Base-by-base conservation (phyloP, 306 rosid species). In the Dalbergia cochinchinensis region DNA sequence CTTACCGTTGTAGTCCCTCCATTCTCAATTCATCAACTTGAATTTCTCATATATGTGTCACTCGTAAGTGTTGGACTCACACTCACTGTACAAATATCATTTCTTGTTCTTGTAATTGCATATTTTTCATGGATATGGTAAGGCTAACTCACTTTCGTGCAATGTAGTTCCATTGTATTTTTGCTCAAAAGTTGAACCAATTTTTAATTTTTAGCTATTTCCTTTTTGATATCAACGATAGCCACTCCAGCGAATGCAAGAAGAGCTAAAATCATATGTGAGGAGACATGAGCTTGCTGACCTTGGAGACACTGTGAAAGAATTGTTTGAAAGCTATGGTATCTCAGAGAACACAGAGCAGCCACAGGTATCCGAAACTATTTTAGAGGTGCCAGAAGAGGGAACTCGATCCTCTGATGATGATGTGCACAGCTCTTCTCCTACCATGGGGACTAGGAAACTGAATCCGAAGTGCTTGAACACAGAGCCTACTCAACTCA, bases 381-480 rank as follows among this genome's bases (percentile, higher is more conserved):
- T 75, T 82, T 86, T 94, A 60, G 94, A 86, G 76, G 86, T 85
- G 35, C 93, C 88, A 39, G 92, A 89, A 50, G 87, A 88, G 80
- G 93, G 86, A 65, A 80, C 87, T 58, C 84, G 86, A 58, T 91
- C 97, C 74, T 88, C 94, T 51, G 97, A 88, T 79, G 98, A 91
- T 67, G 98, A 90, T 47, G 87, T 86, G 41, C 94, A 39, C 12
- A 63, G 75, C 70, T 87, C 87, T 54, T 78, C 90, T 51, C 83
- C 91, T 16, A 67, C 87, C 14, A 78, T 82, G 73, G 88, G 67
- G 44, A 50, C 81, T 74, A 80, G 78, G 74, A 87, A 87, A 71
- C 85, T 83, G 74, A 90, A 87, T 69, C 92, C 97, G 3, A 88
- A 87, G 80, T 81, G 83, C 45, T 78, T 80, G 51, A 86, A 86